These are phyloP conservation scores for Spergularia bocconei DNA, from an alignment of 148 eudicot genomes.

Conservation along the genomic window DNA sequence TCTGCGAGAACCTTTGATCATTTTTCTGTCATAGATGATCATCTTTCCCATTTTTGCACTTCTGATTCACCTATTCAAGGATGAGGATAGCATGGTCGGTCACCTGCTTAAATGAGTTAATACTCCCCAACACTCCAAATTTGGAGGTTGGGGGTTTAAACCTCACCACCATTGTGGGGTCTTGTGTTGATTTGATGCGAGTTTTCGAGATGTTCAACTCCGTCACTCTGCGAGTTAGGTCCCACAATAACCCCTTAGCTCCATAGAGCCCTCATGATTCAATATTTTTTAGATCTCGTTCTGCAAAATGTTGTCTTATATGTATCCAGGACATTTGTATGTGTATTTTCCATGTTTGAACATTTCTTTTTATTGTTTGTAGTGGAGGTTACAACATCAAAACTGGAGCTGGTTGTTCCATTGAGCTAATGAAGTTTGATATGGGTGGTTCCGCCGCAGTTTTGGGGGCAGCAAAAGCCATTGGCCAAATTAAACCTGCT, in stretches of 20 bases:
- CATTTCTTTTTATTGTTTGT: conserved; percentile 18
- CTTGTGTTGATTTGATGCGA: too few species aligned
- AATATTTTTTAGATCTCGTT: neutral
- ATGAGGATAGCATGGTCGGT: too few species aligned
- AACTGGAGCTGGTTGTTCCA: conserved; percentile 88
- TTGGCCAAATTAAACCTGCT: conserved; percentile 91
- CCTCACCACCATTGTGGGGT: too few species aligned
- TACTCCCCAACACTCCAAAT: too few species aligned
- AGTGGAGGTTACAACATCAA: conserved; percentile 99
- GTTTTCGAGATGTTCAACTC: too few species aligned
- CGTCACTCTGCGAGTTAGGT: too few species aligned
- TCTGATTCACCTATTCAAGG: neutral
- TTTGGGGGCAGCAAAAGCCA: conserved; percentile 96
- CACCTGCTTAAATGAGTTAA: too few species aligned
- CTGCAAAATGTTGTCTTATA: neutral
- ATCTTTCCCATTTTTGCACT: neutral
- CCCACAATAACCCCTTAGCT: too few species aligned
- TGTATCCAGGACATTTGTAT: conserved; percentile 3
- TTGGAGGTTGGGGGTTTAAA: too few species aligned
- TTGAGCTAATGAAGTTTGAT: conserved; percentile 94
- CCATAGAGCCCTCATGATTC: too few species aligned
- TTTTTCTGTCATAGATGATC: neutral
- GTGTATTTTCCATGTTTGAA: conserved; percentile 1
- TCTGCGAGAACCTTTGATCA: neutral
- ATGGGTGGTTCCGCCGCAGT: conserved; percentile 99